Evolutionary conservation across 257 asterid species (phyloP).

Genomic region (Primulina huaijiensis): DNA sequence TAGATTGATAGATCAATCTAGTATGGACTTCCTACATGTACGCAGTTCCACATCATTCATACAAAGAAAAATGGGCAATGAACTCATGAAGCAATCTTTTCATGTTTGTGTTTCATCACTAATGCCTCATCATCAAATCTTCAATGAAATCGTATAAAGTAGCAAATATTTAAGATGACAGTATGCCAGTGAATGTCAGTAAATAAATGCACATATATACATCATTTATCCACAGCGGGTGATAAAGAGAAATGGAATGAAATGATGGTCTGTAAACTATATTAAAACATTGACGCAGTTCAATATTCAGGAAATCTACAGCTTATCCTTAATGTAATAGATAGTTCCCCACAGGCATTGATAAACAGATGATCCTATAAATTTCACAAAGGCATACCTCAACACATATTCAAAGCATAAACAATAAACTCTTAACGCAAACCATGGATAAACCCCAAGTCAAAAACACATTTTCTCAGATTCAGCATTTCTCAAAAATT

Average conservation of each 20-base stretch:
- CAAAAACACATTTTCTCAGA: background rate
- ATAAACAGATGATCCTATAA: background rate
- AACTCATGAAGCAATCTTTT: slow-evolving; percentile 4
- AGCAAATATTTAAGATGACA: background rate
- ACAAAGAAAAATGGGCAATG: slow-evolving; percentile 1
- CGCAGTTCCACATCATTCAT: background rate
- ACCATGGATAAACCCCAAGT: no score
- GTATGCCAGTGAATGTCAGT: background rate
- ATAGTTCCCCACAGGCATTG: background rate
- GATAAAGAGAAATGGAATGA: background rate
- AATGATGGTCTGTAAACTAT: slow-evolving; percentile 23
- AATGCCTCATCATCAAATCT: background rate
- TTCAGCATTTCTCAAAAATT: background rate
- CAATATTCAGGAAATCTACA: background rate
- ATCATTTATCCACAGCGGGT: background rate
- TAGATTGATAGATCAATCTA: background rate
- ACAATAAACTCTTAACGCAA: background rate
- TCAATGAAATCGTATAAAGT: background rate
- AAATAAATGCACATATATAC: background rate
- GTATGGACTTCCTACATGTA: background rate
- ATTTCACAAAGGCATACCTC: background rate
- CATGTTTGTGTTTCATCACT: background rate
- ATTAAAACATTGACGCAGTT: slow-evolving; percentile 42
- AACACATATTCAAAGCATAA: background rate
- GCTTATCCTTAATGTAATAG: background rate